phyloP scores from a whole-genome alignment of 1,284 basidiomycete species.

The Ganoderma lingzhi region DNA sequence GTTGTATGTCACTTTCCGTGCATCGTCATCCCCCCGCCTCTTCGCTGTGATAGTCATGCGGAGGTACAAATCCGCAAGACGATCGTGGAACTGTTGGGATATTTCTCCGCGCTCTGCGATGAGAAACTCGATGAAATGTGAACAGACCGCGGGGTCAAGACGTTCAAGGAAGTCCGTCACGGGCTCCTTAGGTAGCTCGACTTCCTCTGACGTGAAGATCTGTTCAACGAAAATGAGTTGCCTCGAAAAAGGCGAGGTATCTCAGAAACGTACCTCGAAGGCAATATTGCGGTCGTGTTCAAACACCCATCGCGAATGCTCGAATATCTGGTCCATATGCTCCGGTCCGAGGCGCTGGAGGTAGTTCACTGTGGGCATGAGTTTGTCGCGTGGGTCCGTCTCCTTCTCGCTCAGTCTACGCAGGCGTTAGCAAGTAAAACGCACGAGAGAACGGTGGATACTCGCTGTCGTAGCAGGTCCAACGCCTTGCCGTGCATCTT shows the following conservation, averaged over 20 bases:
- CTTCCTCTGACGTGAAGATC: conserved; percentile 97
- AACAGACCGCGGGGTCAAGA: conserved; percentile 72
- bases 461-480: conserved; percentile 81
- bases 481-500: conserved; percentile 95
- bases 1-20: conserved; percentile 59
- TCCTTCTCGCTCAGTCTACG: conserved; percentile 82
- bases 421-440: conserved; percentile 9
- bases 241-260: not conserved
- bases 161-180: conserved; percentile 84
- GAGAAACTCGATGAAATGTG: conserved; percentile 89
- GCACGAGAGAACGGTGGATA: conserved; percentile 23
- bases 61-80: conserved; percentile 88
- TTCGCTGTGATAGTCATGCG: conserved; percentile 65
- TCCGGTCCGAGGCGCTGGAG: conserved; percentile 90
- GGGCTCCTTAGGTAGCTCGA: conserved; percentile 80
- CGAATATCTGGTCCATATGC: conserved; percentile 82
- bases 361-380: conserved; percentile 88
- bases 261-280: conserved; percentile 65
- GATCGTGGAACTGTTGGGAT: conserved; percentile 81
- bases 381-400: conserved; percentile 79
- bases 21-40: conserved; percentile 63
- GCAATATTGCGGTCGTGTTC: conserved; percentile 75
- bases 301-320: conserved; percentile 87
- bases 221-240: conserved; percentile 40
- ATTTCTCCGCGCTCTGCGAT: conserved; percentile 80